A percentile compares a stretch with the other conserved stretches of the same genome.
These are phyloP conservation scores for Ophiostoma ulmi DNA, from an alignment of 2,329 filamentous ascomycete species.

Conservation along the genomic window DNA sequence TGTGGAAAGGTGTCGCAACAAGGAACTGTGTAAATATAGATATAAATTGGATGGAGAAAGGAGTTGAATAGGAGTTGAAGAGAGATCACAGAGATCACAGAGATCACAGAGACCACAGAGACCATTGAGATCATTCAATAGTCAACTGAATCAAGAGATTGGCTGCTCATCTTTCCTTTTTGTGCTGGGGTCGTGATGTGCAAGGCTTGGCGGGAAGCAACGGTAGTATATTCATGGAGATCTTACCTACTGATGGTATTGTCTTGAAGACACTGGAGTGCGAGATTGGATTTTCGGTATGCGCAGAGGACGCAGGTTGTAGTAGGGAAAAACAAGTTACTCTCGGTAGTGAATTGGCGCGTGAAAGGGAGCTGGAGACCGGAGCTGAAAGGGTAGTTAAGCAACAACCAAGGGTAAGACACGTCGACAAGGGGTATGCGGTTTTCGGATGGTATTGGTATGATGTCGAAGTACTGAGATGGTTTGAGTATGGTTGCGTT, in stretches of 20 bases:
- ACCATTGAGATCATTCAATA: no score
- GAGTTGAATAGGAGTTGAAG: neutral
- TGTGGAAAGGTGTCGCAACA: constrained; percentile 16
- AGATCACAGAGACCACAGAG: neutral
- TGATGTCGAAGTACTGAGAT: neutral
- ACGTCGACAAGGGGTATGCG: neutral
- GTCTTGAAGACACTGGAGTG: neutral
- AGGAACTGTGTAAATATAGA: neutral
- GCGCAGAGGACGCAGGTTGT: neutral
- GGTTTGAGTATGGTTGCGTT: neutral
- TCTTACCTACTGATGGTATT: constrained; percentile 10
- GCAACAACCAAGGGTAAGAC: neutral
- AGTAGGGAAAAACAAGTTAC: neutral
- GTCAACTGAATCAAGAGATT: neutral
- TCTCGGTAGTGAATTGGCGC: neutral
- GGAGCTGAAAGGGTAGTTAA: neutral
- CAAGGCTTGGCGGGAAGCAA: constrained; percentile 10
- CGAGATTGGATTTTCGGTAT: neutral
- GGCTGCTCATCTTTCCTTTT: constrained; percentile 7
- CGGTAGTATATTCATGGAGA: neutral
- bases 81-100: neutral
- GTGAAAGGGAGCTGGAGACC: neutral
- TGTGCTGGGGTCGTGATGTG: constrained; percentile 9
- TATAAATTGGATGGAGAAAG: neutral
- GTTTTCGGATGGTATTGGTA: neutral